Evolutionary conservation across 768 basidiomycete genomes (phyloP), one percentile per base, ranked within the genome.

Genomic region (Leccinum variicolor): DNA sequence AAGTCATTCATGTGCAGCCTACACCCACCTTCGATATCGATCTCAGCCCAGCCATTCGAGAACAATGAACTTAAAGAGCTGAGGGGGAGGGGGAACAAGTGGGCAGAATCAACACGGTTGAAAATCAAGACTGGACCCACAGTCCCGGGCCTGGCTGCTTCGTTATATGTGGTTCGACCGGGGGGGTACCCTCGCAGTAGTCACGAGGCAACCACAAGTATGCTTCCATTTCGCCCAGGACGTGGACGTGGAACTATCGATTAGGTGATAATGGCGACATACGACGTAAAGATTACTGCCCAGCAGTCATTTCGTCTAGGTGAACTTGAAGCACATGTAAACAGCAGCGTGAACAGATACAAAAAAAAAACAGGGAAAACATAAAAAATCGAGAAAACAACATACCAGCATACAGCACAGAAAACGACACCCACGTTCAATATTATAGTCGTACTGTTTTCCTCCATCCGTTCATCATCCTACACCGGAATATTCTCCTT

Each of bases 401-500:
- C 25, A 55, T 28, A 51, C 43, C 49, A 62, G 52, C 53, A 63
- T 39, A 63, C 48, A 61, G 47, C 53, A 62, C 43, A 62, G 33
- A 50, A 45, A 49, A 57, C 21, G 43, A 15, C 34, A 14, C 54
- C 31, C 46, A 46, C 26, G 28, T 52, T 39, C 47, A 48, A 19
- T 17, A 41, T 48, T 23, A 48, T 48, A 48, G 15, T 48, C 25
- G 8, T 48, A 48, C 25, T 19, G 25, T 15, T 13, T 46, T 19
- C n/a, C 4, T 19, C 17, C 52, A 21, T 11, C 29, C 43, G 6
- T 31, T 23, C 45, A 17, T 23, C 45, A 17, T 47, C 56, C 21
- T 69, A 67, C 43, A 62, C 19, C 6, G 60, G 62, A 25, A 68
- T 52, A 19, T 68, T 68, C 50, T 68, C 66, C 50, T 74, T 75